These are phyloP conservation scores for Yamagishiella unicocca DNA, from an alignment of 139 green algal genomes.

Conservation along the genomic window DNA sequence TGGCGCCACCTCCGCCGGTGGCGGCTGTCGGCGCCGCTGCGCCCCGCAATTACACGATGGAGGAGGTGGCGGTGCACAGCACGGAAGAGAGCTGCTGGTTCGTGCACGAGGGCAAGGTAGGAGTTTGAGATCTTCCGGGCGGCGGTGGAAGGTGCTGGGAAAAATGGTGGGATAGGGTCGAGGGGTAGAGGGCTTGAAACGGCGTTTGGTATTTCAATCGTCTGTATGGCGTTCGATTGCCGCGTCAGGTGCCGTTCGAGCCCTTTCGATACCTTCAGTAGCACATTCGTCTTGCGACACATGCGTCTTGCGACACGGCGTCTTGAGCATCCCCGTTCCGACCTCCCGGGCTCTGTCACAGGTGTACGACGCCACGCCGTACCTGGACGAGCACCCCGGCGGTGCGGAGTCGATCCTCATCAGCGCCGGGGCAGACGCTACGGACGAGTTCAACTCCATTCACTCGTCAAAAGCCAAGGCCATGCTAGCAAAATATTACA, in stretches of 20 bases:
- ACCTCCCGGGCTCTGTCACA: constrained; percentile 2
- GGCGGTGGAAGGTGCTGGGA: too few relatives aligned
- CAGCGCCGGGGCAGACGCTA: constrained; percentile 73
- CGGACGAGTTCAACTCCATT: constrained; percentile 93
- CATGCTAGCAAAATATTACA: constrained; percentile 88
- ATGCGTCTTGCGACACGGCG: too few relatives aligned
- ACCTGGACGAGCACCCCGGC: constrained; percentile 94
- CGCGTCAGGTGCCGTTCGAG: too few relatives aligned
- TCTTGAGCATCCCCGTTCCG: neutral
- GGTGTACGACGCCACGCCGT: constrained; percentile 96
- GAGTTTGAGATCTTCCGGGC: too few relatives aligned
- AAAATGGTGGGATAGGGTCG: too few relatives aligned
- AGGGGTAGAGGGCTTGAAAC: too few relatives aligned
- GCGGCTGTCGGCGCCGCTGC: neutral
- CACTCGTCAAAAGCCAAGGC: constrained; percentile 89
- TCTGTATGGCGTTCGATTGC: too few relatives aligned
- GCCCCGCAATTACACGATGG: constrained; percentile 71
- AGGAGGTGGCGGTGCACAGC: constrained; percentile 84
- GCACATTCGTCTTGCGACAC: too few relatives aligned
- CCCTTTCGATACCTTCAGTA: too few relatives aligned
- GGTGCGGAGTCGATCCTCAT: constrained; percentile 90
- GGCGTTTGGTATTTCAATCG: too few relatives aligned
- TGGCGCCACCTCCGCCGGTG: neutral
- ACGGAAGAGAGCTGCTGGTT: constrained; percentile 91
- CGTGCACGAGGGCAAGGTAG: constrained; percentile 90